phyloP scores from a whole-genome alignment of 192 early-diverging fungal species.

The Dimargaris cristalligena region DNA sequence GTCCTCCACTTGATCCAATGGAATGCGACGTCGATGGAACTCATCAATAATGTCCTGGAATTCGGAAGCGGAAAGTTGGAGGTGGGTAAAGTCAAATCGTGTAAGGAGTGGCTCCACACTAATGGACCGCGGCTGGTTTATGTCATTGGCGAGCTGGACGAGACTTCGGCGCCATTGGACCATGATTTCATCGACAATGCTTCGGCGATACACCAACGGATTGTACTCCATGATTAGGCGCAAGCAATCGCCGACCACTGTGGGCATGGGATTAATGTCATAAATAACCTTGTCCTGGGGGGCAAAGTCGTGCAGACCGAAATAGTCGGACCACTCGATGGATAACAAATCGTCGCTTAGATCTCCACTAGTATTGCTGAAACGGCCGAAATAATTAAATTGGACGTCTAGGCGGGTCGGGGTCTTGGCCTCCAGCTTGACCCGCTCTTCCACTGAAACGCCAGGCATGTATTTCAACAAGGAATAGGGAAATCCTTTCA shows the following conservation, averaged over 20 bases:
- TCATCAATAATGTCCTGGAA: background rate
- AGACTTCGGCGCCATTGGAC: background rate
- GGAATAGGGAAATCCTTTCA: background rate
- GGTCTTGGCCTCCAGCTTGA: background rate
- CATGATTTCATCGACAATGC: background rate
- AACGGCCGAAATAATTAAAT: slow-evolving; percentile 9
- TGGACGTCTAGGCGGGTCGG: background rate
- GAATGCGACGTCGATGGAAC: background rate
- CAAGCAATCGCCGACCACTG: background rate
- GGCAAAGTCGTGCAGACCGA: slow-evolving; percentile 7
- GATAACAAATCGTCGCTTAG: too few species aligned
- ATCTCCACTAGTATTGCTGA: background rate
- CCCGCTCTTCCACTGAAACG: background rate
- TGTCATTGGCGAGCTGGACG: background rate
- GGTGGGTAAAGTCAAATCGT: background rate
- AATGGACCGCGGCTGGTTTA: too few species aligned
- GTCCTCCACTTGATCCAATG: background rate
- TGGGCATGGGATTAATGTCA: background rate
- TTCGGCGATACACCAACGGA: background rate
- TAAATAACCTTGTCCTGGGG: background rate
- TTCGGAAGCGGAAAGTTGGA: background rate
- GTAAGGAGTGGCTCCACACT: background rate
- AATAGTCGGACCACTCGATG: slow-evolving; percentile 3
- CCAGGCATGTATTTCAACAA: background rate
- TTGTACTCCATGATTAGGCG: slow-evolving; percentile 7